Evolutionary conservation across 768 basidiomycete species (phyloP), one percentile per base, ranked within the genome.

Genomic region (Mycena capillaripes): DNA sequence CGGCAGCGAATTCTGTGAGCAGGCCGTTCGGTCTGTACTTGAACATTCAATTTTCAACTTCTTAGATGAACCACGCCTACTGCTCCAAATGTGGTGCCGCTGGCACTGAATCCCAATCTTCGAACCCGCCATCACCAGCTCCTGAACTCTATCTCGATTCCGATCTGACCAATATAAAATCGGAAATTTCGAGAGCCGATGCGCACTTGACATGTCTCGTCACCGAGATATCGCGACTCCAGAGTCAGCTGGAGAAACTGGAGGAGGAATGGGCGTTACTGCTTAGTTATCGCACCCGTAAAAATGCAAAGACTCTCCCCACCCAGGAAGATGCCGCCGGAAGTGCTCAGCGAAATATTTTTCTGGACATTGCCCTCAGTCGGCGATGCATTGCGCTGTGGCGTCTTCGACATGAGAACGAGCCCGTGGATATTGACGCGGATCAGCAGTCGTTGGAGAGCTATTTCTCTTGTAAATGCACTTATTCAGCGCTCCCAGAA

Each of bases 261-360:
- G 40, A 46, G 19, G 30, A 56, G 25, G 55, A 42, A 30, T 27
- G 36, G 1, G 4, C 14, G 10, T 27, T 29, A 40, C 19, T 66
- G 29, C 23, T 14, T 21, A 32, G 17, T n/a, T 32, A 32, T 34
- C 53, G 50, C 8, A 10, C 21, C 2, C 29, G 21, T 2, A 36
- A 36, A 36, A 14, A 19, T 9, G n/a, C 36, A n/a, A 23, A 38
- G 55, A 12, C 8, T 66, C 38, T 66, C 64, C 25, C 52, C 64
- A 17, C 53, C 56, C 5, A 14, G 64, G 25, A 36, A 36, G 25
- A 27, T 66, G 19, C 64, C 64, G 6, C 36, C 53, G 0, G 64
- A 66, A 19, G n/a, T 66, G 3, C 64, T 66, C 52, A 23, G 50
- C 23, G 64, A 66, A 16, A 56, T 66, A 25, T 66, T 66, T 23